Base-by-base conservation (phyloP, 1,284 basidiomycete genomes). In the Ceratobasidium sp. region DNA sequence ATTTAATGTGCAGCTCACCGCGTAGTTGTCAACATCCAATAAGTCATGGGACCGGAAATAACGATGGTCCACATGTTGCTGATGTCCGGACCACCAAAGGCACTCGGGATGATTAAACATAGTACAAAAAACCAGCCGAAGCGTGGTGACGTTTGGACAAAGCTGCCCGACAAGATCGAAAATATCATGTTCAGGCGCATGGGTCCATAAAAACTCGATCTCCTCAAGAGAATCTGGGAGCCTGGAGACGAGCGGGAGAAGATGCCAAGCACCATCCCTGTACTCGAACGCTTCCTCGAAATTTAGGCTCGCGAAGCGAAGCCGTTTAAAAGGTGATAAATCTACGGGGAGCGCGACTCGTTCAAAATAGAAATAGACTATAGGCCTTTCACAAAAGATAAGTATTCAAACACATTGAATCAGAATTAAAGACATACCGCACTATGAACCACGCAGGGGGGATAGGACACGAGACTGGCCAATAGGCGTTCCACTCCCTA, bases 61-160 rank as follows among this genome's bases (percentile, higher is more conserved):
- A 28, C 28, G 48, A 48, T 67, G 46, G 26, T 50, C n/a, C 4
- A 3, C n/a, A 28, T 46, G 5, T 28, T 33, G 6, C 38, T 48
- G 65, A 48, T 67, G 65, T 2, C 46, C 44, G 13, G 17, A 10
- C 67, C 67, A 70, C 67, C 67, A 56, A n/a, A 56, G 15, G 38
- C 67, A 70, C 13, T 28, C 17, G n/a, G 67, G 67, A 33, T 70
- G 23, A 38, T 70, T 56, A n/a, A 70, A 70, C 33, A 70, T 20
- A 10, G 28, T 40, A 28, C 67, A 70, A 33, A 26, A 28, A 6
- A 70, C 67, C 20, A 70, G 26, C 13, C 67, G 48, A 40, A 70
- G 28, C 13, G 26, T 52, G 28, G 40, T 57, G 15, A 70, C 6
- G 20, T n/a, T 57, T 9, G 67, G 52, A 38, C 67, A 70, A 44